Base-by-base conservation (phyloP, 2,329 filamentous ascomycete species). In the Alternaria sp. region DNA sequence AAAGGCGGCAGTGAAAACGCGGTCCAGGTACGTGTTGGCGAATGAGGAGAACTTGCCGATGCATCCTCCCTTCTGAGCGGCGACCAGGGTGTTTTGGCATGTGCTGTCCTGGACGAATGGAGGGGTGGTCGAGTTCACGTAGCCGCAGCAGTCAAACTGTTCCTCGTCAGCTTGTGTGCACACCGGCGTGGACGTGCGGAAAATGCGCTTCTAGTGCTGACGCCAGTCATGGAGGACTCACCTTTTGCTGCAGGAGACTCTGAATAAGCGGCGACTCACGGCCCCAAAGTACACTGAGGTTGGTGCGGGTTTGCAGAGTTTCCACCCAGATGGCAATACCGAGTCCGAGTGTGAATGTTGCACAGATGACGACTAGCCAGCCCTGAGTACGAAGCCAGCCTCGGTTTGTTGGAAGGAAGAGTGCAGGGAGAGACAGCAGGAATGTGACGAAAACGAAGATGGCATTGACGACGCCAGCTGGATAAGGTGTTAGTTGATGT, bases 61-160 rank as follows among this genome's bases (percentile, higher is more conserved):
- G 77, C 92, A 96, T 9, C 91, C 91, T 60, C 86, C 85, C 75
- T 90, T 86, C 36, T 91, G 84, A 13, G 90, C 89, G 2, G 92
- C 91, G 40, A 89, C 86, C 3, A 91, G 87, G 7, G 90, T 87
- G 74, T 89, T 92, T 10, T 88, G 85, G 78, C 92, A 96, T 2
- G 86, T 87, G 6, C 79, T 68, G 72, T 94, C 90, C 59, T 87
- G 88, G 67, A 93, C 84, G 77, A 94, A 95, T 55, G 89, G 88
- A 11, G 91, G 90, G 12, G 87, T 85, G 5, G 89, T 90, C 78
- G 86, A 88, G 81, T 93, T 93, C 70, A 87, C 81, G 81, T 92
- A 96, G 65, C 92, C 92, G 72, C 92, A 96, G 87, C 92, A 96
- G 71, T 88, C 78, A 77, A 95, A 94, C 89, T 93, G 70, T 52